Conservation (phyloP, 768 basidiomycete genomes). For the Leucosporidium scottii region DNA sequence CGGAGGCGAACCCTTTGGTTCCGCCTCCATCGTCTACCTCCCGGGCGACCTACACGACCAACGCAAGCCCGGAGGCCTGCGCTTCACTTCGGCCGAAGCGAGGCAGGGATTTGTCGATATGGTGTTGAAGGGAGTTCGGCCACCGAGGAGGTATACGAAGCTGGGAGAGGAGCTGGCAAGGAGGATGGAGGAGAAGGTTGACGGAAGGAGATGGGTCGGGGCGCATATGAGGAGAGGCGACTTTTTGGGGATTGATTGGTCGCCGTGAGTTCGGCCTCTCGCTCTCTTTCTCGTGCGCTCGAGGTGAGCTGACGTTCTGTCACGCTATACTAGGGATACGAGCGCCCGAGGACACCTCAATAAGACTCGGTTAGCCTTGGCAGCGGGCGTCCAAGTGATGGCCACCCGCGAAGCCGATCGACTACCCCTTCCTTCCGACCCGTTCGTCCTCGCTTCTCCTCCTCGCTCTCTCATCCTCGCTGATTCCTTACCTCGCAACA, state of each 20-base stretch:
- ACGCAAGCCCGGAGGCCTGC: conserved; percentile 14
- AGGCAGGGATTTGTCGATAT: not conserved
- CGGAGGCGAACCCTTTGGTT: not conserved
- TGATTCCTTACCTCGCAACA: not conserved
- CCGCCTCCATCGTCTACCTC: conserved; percentile 5
- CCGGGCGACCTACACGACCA: conserved; percentile 11
- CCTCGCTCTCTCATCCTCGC: not conserved
- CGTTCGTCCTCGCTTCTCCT: conserved; percentile 4
- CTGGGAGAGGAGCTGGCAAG: not conserved
- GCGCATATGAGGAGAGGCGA: conserved; percentile 24
- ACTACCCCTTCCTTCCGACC: not conserved
- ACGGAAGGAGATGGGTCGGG: conserved; percentile 17
- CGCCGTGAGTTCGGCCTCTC: not conserved
- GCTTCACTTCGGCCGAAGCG: conserved; percentile 3
- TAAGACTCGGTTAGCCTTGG: not conserved
- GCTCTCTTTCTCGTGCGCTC: too few species aligned
- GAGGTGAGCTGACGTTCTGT: too few species aligned
- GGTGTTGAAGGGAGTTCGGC: not conserved
- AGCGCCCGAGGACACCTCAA: not conserved
- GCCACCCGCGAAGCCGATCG: not conserved
- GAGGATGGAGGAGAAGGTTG: conserved; percentile 8
- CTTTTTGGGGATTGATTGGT: conserved; percentile 7
- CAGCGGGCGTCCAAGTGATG: not conserved
- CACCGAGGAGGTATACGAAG: not conserved
- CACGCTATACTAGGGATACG: not conserved